phyloP scores from a whole-genome alignment of 306 rosid species.

The Cicer yamashitae region DNA sequence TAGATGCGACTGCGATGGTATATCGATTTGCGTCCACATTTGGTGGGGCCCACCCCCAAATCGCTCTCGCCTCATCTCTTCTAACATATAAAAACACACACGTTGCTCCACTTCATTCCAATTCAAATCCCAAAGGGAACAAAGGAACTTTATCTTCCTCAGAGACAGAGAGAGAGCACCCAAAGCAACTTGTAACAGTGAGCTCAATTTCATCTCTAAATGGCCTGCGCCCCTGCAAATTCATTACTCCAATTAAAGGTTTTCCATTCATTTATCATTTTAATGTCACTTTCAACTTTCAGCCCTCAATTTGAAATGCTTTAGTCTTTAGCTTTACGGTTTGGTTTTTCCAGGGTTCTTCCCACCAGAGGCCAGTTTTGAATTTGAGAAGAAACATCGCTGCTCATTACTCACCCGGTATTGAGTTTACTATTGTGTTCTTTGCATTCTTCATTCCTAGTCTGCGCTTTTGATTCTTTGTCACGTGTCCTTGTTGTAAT shows the following conservation, averaged over 20 bases:
- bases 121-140: not conserved
- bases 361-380: slow-evolving; percentile 58
- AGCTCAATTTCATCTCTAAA: slow-evolving; percentile 47
- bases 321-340: not conserved
- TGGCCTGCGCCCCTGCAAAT: slow-evolving; percentile 79
- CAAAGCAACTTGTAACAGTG: not conserved
- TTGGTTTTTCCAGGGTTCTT: slow-evolving; percentile 62
- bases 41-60: slow-evolving; percentile 36
- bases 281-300: not conserved
- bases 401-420: slow-evolving; percentile 63
- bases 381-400: slow-evolving; percentile 50
- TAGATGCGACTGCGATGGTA: slow-evolving; percentile 15
- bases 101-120: slow-evolving; percentile 5
- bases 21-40: slow-evolving; percentile 42
- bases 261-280: not conserved
- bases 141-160: slow-evolving; percentile 23
- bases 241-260: slow-evolving; percentile 70
- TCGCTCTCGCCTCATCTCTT: not conserved
- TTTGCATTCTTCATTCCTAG: not conserved
- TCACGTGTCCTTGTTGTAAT: not conserved
- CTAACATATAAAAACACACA: not conserved
- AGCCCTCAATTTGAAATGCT: not conserved
- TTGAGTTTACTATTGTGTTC: not conserved
- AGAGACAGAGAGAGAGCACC: not conserved
- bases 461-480: not conserved